phyloP scores from a whole-genome alignment of 768 basidiomycete genomes.

The Podaxis rugospora region DNA sequence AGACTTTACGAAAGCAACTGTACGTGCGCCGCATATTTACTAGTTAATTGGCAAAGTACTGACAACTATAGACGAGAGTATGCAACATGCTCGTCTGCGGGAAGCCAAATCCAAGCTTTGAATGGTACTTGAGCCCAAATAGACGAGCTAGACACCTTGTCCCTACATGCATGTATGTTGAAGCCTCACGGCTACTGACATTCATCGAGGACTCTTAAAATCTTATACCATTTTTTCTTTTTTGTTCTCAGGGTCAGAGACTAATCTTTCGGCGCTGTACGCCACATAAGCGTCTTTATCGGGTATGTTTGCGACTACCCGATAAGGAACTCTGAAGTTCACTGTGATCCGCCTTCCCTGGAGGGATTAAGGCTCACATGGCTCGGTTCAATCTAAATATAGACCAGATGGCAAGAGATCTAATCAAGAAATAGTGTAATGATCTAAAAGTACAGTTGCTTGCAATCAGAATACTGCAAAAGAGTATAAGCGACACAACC shows the following conservation, averaged over 20 bases:
- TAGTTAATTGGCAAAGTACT: not conserved
- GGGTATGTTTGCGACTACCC: not conserved
- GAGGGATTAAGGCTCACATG: not conserved
- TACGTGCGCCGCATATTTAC: conserved; percentile 33
- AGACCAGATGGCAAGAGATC: not conserved
- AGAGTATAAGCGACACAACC: not conserved
- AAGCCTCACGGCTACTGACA: not conserved
- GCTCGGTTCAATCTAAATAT: not conserved
- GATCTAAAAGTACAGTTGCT: not conserved
- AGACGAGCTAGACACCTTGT: not conserved
- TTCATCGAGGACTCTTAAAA: not conserved
- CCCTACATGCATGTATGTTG: not conserved
- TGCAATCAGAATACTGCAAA: not conserved
- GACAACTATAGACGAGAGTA: conserved; percentile 27
- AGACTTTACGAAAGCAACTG: conserved; percentile 79
- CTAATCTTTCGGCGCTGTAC: not conserved
- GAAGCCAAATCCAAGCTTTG: conserved; percentile 26
- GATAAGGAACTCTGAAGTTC: not conserved
- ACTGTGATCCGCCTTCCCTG: not conserved
- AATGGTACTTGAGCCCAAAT: not conserved
- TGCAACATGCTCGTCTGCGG: conserved; percentile 28
- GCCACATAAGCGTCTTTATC: not conserved
- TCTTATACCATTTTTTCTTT: not conserved
- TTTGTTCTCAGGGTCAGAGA: not conserved
- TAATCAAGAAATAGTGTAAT: not conserved